Percentiles rank a stretch among this genome's conserved stretches.
phyloP scores from a whole-genome alignment of 352 stramenopile genomes.

The Globisporangium lucens region DNA sequence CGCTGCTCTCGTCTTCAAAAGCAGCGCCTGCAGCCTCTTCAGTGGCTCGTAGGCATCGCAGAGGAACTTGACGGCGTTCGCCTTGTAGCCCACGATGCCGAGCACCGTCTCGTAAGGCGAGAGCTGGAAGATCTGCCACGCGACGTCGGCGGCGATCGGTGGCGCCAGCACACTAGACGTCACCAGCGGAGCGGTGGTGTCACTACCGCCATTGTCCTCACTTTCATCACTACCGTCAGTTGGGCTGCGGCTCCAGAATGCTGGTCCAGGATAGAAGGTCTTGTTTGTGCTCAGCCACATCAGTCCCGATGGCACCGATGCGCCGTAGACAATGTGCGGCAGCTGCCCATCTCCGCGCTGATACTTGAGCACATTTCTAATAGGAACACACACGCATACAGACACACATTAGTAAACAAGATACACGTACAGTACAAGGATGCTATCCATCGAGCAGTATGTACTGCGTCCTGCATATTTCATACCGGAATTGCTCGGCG shows the following conservation, averaged over 20 bases:
- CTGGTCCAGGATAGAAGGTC: conserved; percentile 79
- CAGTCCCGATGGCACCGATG: conserved; percentile 43
- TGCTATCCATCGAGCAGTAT: not conserved
- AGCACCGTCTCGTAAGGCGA: conserved; percentile 72
- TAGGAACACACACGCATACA: not conserved
- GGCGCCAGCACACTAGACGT: conserved; percentile 64
- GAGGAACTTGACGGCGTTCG: conserved; percentile 63
- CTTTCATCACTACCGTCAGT: not conserved
- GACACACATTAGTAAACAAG: not conserved
- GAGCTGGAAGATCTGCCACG: conserved; percentile 83
- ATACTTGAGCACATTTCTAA: conserved; percentile 53
- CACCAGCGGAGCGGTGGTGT: conserved; percentile 10
- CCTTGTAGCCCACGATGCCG: conserved; percentile 52
- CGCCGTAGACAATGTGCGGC: conserved; percentile 74
- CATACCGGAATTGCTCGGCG: conserved; percentile 55
- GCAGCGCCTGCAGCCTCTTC: conserved; percentile 48
- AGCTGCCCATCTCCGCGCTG: conserved; percentile 54
- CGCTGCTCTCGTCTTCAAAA: conserved; percentile 31
- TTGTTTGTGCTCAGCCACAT: conserved; percentile 61
- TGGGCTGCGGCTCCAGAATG: conserved; percentile 42
- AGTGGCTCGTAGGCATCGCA: conserved; percentile 65
- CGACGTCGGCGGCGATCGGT: conserved; percentile 70
- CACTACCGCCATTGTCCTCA: not conserved
- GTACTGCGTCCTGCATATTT: not conserved
- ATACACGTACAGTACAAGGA: not conserved